Evolutionary conservation across 805 yeast genomes (phyloP), one percentile per base, ranked within the genome.

Genomic region (Ogataea degrootiae): DNA sequence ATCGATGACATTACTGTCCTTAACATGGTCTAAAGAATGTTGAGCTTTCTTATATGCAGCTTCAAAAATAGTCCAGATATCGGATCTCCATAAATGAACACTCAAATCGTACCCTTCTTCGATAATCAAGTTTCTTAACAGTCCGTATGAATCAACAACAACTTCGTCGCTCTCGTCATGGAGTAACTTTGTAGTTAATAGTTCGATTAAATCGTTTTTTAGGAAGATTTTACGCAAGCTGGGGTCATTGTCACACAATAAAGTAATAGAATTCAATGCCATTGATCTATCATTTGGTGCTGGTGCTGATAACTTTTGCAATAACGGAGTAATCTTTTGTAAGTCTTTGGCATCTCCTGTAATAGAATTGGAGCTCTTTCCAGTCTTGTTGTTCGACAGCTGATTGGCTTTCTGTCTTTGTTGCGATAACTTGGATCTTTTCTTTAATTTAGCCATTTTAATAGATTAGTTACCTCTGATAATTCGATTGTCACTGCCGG

Each of bases 21-120:
- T 61, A 47, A 77, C 58, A 50, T 70, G 73, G 22, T 69, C 62
- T 39, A 83, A 69, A 0, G 88, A 79, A 0, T 60, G 62, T 35
- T 70, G 62, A 22, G 82, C 74, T 51, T 82, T 82, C 0, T 62
- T 62, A 39, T 87, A 67, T 2, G 82, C 77, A 5, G 62, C 53
- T 41, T 74, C 77, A 37, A 89, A 73, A 26, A 77, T 67, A 0
- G 76, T 71, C 86, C 96, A 83, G 38, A 92, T 80, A 51, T 85
- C 81, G 16, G 81, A 80, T 61, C 97, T 78, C 87, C 95, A 85
- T 45, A 87, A 63, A 62, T 78, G 80, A 19, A 79, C 77, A 26
- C 89, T 80, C 35, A 88, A 76, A 53, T 88, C 96, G 56, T 87
- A 83, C 19, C 97, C 97, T 66, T 90, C 96, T 60, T 88, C 96